phyloP scores from a whole-genome alignment of 805 yeast genomes.

The Kregervanrija delftensis region DNA sequence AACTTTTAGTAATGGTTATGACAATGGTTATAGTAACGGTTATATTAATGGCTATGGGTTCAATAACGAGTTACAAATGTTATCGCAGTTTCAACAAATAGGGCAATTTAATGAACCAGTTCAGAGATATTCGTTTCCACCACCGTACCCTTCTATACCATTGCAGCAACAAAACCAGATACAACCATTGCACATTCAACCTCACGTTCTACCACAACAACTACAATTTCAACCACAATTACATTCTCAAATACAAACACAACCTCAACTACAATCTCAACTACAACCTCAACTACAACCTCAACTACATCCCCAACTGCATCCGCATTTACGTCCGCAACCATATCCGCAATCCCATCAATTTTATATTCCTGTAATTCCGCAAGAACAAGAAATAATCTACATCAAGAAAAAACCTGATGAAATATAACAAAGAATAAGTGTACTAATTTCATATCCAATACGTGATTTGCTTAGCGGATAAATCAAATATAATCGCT shows the following conservation, averaged over 20 bases:
- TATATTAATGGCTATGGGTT: too few species aligned
- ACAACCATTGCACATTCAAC: neutral
- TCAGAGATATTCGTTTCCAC: too few species aligned
- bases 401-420: neutral
- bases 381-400: too few species aligned
- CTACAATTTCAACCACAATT: neutral
- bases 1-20: too few species aligned
- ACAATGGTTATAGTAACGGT: too few species aligned
- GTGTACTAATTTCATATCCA: neutral
- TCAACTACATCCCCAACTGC: neutral
- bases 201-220: neutral
- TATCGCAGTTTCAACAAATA: too few species aligned
- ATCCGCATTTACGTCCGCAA: neutral
- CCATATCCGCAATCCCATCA: neutral
- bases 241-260: neutral
- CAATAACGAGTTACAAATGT: too few species aligned
- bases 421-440: neutral
- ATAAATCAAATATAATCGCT: too few species aligned
- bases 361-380: too few species aligned
- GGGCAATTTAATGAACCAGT: too few species aligned
- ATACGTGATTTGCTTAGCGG: too few species aligned
- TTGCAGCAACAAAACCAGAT: neutral
- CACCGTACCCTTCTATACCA: too few species aligned
- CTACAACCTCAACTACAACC: constrained; percentile 1
- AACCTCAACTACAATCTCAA: constrained; percentile 1